phyloP scores from a whole-genome alignment of 176 grass and related monocot genomes.

The Aegilops sharonensis region DNA sequence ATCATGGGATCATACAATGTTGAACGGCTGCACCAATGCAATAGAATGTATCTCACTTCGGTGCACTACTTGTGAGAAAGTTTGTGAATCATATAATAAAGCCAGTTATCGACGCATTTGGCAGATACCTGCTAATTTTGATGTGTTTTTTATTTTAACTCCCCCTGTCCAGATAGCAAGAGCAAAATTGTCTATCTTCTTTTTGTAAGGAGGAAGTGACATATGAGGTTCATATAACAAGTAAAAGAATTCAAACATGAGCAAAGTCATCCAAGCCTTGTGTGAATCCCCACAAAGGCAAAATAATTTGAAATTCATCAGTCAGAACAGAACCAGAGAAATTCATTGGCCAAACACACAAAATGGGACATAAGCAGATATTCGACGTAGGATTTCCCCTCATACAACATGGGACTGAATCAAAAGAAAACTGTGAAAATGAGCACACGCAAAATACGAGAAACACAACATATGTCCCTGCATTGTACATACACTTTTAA shows the following conservation, averaged over 20 bases:
- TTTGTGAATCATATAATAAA: not conserved
- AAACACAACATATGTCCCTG: no score
- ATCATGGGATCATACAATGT: not conserved
- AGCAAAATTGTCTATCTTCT: not conserved
- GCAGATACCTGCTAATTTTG: not conserved
- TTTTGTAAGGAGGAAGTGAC: not conserved
- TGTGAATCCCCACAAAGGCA: not conserved
- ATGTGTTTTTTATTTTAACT: not conserved
- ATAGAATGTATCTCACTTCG: not conserved
- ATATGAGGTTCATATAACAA: no score
- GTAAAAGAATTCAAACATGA: not conserved
- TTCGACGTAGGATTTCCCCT: not conserved
- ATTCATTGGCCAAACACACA: not conserved
- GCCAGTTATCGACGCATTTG: not conserved
- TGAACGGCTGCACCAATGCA: not conserved
- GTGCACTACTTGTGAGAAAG: not conserved
- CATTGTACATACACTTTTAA: no score
- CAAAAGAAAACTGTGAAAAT: not conserved
- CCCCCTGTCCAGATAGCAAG: not conserved
- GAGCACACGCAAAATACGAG: not conserved
- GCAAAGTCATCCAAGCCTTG: not conserved
- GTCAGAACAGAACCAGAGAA: not conserved
- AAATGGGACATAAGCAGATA: not conserved
- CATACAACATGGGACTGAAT: not conserved
- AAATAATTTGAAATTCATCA: not conserved